Evolutionary conservation across 106 monocot species (phyloP), one percentile per base, ranked within the genome.

Genomic region (Dendrobium nobile): DNA sequence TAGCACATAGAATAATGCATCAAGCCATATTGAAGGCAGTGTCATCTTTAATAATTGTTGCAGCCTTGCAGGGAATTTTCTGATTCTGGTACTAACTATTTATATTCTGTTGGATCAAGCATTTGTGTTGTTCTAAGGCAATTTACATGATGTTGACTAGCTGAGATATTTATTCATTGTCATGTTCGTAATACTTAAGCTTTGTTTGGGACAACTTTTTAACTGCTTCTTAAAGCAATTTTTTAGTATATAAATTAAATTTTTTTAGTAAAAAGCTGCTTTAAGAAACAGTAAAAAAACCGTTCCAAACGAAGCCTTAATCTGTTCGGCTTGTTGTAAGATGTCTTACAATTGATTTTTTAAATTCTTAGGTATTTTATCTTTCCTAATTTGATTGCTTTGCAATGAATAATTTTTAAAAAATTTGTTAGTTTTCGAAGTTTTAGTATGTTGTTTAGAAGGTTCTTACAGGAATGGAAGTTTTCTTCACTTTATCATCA

Each of bases 381-480:
- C 70, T 33, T 68, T 70, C 37, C 5, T 37, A 16, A 70, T 70
- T 70, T 70, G 5, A 4, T 13, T 33, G 37, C 10, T 70, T 37
- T 70, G 33, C 15, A 70, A 70, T 33, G 15, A 33, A 28, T 37
- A 37, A 37, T 15, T 68, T 9, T 70, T 70, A 13, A 70, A 22
- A n/a, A 17, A 15, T 70, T 4, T 70, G 33, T 15, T 16, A 16
- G 33, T 37, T 70, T 9, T 37, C 37, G 37, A 70, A 33, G 13
- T 70, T 70, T 70, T 70, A 70, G 70, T 17, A 70, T 11, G 15
- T 51, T 70, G 13, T 70, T 70, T 15, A 70, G 70, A 65, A 65
- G n/a, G 7, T 65, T n/a, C 64, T 24, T 7, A 2, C 24, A 65
- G 24, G 15, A 65, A 15, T 22, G 7, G 26, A 26, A 0, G 17